phyloP scores from a whole-genome alignment of 2,329 filamentous ascomycete genomes.

The Diaporthe sp. region DNA sequence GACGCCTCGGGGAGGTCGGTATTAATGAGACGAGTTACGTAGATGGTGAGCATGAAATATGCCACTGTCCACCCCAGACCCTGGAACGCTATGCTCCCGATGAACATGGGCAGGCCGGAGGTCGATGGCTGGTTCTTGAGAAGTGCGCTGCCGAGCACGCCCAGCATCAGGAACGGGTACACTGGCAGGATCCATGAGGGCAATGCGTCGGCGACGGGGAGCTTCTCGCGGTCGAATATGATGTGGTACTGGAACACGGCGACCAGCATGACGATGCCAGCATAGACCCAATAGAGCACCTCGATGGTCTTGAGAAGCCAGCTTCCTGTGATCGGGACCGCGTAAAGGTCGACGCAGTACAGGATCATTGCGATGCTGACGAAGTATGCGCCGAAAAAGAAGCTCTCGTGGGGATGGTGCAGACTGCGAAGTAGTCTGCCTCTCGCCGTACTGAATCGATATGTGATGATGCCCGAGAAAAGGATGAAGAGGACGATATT shows the following conservation, averaged over 20 bases:
- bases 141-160: constrained; percentile 65
- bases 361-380: constrained; percentile 76
- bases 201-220: constrained; percentile 64
- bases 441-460: constrained; percentile 71
- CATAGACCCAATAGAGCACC: constrained; percentile 67
- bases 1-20: constrained; percentile 62
- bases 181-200: constrained; percentile 69
- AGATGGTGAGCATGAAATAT: constrained; percentile 67
- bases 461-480: constrained; percentile 66
- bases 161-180: constrained; percentile 68
- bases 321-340: constrained; percentile 60
- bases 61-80: constrained; percentile 67
- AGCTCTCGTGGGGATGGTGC: constrained; percentile 74
- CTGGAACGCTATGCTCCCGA: constrained; percentile 65
- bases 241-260: constrained; percentile 50
- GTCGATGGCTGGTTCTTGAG: constrained; percentile 59
- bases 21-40: constrained; percentile 65
- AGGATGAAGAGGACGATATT: constrained; percentile 64
- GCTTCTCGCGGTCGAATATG: constrained; percentile 53
- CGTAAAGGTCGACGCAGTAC: constrained; percentile 76
- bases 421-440: constrained; percentile 72
- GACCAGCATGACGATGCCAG: constrained; percentile 51
- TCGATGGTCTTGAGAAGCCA: constrained; percentile 64
- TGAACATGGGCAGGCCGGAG: constrained; percentile 64
- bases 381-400: constrained; percentile 74